Evolutionary conservation across 2,329 filamentous ascomycete species (phyloP), one percentile per base, ranked within the genome.

Genomic region (Tolypocladium album): DNA sequence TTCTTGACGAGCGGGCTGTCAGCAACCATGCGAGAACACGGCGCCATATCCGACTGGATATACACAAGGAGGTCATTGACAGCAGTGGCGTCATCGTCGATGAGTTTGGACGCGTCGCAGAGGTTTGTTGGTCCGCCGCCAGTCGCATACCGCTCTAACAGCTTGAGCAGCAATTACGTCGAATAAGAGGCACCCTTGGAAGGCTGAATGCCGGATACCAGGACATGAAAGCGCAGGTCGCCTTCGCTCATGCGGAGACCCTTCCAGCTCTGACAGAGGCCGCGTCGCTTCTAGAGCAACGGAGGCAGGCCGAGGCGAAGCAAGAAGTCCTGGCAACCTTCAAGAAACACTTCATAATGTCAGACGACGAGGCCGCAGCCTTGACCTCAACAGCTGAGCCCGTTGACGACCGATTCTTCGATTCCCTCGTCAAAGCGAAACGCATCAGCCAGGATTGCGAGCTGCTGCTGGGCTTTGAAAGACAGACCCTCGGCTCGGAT

Each of bases 1-100:
- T 94, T 1, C 77, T 97, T 24, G 93, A 97, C 73, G 77, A 84
- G 57, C 83, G 89, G 42, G 81, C 81, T 0, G 73, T 92, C 17
- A 77, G 82, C 59, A 97, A 96, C 70, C 90, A 85, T 15, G 81
- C 89, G 12, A 89, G 92, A 65, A 88, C 87, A 3, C 83, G 94
- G 58, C 85, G 93, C 7, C 87, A 90, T 61, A 76, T 97, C 20
- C 86, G 92, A 20, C 75, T 96, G 1, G 87, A 95, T 70, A 81
- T 96, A 1, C 92, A 97, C 71, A 93, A 89, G 71, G 92, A 97
- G 70, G 89, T 97, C 43, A 92, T 97, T 60, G 85, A 93, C 64
- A 92, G 89, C 74, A 97, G 97, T 83, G 92, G 89, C 57, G 85
- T 90, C 64, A 89, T 97, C 64, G 85, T 97, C 61, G 80, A 84